phyloP scores from a whole-genome alignment of 306 rosid genomes.

The Quercus agrifolia region DNA sequence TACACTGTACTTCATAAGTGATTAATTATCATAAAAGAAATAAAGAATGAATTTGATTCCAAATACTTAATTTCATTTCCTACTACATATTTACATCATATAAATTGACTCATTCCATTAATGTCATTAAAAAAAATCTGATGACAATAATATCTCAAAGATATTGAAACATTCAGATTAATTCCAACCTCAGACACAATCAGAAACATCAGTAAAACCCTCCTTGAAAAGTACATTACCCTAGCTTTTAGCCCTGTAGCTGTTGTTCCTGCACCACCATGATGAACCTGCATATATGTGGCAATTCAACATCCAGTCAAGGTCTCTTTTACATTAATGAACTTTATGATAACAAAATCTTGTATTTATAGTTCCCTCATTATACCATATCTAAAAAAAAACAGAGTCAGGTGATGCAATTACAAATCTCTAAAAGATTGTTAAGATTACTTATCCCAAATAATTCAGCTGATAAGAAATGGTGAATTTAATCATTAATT shows the following conservation, averaged over 20 bases:
- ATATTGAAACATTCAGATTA: slow-evolving; percentile 1
- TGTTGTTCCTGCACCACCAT: slow-evolving; percentile 98
- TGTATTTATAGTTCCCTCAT: neutral
- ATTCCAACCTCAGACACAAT: slow-evolving; percentile 1
- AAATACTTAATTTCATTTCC: neutral
- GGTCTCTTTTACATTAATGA: neutral
- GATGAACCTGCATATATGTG: slow-evolving; percentile 75
- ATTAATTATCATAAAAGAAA: neutral
- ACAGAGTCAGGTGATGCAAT: neutral
- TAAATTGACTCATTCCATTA: neutral
- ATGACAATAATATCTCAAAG: neutral
- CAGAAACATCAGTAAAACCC: slow-evolving; percentile 1
- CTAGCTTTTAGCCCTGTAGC: slow-evolving; percentile 93
- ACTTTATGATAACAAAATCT: neutral
- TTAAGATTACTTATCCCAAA: neutral
- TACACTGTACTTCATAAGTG: too few relatives aligned
- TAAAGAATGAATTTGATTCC: neutral
- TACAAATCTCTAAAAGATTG: neutral
- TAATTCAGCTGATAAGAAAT: neutral
- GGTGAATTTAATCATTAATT: neutral
- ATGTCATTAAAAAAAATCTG: neutral
- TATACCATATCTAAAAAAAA: neutral
- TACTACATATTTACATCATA: neutral
- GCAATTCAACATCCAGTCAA: neutral
- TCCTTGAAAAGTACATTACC: slow-evolving; percentile 48